Evolutionary conservation across 2,329 filamentous ascomycete genomes (phyloP), one percentile per base, ranked within the genome.

Genomic region (Sporothrix inflata): DNA sequence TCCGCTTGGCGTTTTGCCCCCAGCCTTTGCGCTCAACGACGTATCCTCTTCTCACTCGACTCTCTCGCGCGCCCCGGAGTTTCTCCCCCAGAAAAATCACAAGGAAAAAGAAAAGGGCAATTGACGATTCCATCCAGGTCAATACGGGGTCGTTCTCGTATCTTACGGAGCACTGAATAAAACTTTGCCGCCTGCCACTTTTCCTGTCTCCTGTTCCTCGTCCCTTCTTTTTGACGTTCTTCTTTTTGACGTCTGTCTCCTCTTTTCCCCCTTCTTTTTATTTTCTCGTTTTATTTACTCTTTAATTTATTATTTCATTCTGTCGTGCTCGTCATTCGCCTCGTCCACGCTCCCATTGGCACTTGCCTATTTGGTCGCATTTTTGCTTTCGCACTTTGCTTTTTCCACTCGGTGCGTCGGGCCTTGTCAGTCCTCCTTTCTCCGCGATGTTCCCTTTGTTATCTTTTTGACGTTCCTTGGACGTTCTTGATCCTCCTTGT

Each of bases 1-100:
- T 69, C 66, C 67, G 67, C 67, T 69, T 69, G 51, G 67, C 67
- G 45, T 38, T 38, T 67, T 55, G 66, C 30, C 66, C 49, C 66
- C 30, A 4, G 38, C 42, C 16, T 49, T 34, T 51, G n/a, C n/a
- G n/a, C n/a, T n/a, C n/a, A n/a, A n/a, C n/a, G n/a, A n/a, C n/a
- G n/a, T n/a, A n/a, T n/a, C n/a, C n/a, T n/a, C n/a, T n/a, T n/a
- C n/a, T n/a, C n/a, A n/a, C n/a, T n/a, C n/a, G n/a, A n/a, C n/a
- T n/a, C 19, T 63, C 60, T 42, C 61, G 11, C 60, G 60, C 34
- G n/a, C 42, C 42, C 63, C 21, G 16, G 42, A n/a, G 49, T 49
- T 12, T 9, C 27, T 19, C n/a, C 60, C 60, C 60, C 60, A 42
- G 60, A 40, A 42, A 42, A 16, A 21, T 12, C 19, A 16, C n/a